Base-by-base conservation (phyloP, 2,329 filamentous ascomycete genomes). In the Sporothrix schenckii region DNA sequence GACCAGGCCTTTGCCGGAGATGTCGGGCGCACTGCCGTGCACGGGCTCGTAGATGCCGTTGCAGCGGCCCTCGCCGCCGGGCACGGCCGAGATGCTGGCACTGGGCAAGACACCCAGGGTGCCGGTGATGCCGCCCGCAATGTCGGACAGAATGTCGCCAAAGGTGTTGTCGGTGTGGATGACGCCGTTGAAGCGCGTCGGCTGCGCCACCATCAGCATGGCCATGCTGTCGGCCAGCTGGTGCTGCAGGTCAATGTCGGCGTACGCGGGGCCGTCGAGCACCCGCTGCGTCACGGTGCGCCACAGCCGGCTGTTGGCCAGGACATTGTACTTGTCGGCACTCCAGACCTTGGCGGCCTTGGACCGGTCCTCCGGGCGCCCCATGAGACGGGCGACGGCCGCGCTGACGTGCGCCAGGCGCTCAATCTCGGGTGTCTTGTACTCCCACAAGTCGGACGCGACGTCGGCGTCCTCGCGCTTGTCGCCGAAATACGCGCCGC, bases 31-130 rank as follows among this genome's bases (percentile, higher is more conserved):
- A 68, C 77, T 87, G 82, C 89, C 91, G 77, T 93, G 91, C 69
- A 93, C 91, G 4, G 91, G 91, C 81, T 93, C 91, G 77, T 92
- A 93, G 75, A 92, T 91, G 72, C 90, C 90, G 74, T 91, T 92
- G 75, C 78, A 80, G n/a, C 74, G 75, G n/a, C 76, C 77, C 21
- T 79, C 30, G 41, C 47, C 50, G 2, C 79, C 77, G 0, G 81
- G 80, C 2, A 84, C 78, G 1, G 81, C 83, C 0, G 80, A 79
- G 1, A 84, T 77, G 61, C 80, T 82, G 3, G 83, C 83, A 66
- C 81, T 83, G 0, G 83, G 83, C 0, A 84, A 75, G 0, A 81
- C 76, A 0, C 83, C 83, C 0, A 85, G 78, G 1, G 79, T 83
- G 24, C 83, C 83, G 0, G 80, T 80, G 58, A 85, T 79, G n/a